Conservation (phyloP, 2,329 filamentous ascomycete species). For the Fonsecaea nubica region DNA sequence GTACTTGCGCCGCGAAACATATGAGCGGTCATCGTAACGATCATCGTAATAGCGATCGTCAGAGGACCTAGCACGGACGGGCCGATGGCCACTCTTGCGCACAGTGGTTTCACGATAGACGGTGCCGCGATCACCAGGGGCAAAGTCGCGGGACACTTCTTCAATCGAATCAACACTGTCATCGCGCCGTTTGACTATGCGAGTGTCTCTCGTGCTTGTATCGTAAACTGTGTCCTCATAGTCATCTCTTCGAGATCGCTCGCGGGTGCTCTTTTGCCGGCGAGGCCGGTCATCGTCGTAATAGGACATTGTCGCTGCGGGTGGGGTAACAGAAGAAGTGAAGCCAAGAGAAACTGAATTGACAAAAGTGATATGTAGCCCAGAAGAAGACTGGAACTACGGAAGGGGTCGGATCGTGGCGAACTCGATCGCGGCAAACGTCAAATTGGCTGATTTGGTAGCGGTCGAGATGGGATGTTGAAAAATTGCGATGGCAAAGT, state of each 20-base stretch:
- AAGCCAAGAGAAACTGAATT: slow-evolving; percentile 24
- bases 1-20: slow-evolving; percentile 46
- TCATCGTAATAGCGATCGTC: slow-evolving; percentile 47
- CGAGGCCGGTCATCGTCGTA: slow-evolving; percentile 62
- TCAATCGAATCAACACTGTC: slow-evolving; percentile 79
- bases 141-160: slow-evolving; percentile 83
- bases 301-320: slow-evolving; percentile 46
- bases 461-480: not conserved
- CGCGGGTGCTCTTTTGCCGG: slow-evolving; percentile 46
- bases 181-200: slow-evolving; percentile 60
- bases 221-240: slow-evolving; percentile 39
- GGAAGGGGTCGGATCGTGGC: slow-evolving; percentile 35
- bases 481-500: not conserved
- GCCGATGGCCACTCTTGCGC: slow-evolving; percentile 46
- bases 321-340: slow-evolving; percentile 12
- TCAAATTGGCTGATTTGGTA: not conserved
- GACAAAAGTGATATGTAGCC: slow-evolving; percentile 26
- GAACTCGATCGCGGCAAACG: slow-evolving; percentile 16
- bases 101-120: slow-evolving; percentile 43
- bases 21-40: slow-evolving; percentile 53
- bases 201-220: slow-evolving; percentile 36
- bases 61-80: slow-evolving; percentile 41
- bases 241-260: slow-evolving; percentile 35
- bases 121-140: slow-evolving; percentile 66
- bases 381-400: slow-evolving; percentile 34